A percentile compares a stretch with the other conserved stretches of the same genome.
Evolutionary conservation across 345 rosid species (phyloP).

Genomic region (Dipteronia dyeriana): DNA sequence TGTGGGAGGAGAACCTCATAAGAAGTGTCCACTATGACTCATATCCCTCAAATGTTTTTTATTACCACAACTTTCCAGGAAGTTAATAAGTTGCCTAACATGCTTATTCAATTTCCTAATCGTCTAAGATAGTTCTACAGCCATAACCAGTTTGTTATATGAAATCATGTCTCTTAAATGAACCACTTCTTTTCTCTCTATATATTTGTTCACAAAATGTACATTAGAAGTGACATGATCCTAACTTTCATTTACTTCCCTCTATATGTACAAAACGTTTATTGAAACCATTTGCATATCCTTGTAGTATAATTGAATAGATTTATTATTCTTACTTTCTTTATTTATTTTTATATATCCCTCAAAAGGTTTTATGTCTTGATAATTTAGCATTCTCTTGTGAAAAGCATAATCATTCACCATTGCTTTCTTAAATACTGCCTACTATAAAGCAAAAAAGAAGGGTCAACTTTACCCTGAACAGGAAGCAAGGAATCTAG

Average conservation of each 20-base stretch:
- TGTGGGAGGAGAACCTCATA: background rate
- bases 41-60: background rate
- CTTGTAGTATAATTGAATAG: background rate
- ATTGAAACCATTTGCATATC: background rate
- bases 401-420: background rate
- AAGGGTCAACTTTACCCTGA: background rate
- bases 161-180: background rate
- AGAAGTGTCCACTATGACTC: background rate
- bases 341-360: no score
- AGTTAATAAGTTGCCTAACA: background rate
- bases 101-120: background rate
- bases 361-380: no score
- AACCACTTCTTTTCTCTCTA: background rate
- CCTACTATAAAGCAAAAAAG: background rate
- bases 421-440: background rate
- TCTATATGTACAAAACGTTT: background rate
- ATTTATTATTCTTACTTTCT: background rate
- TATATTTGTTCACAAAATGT: background rate
- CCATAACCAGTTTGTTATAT: background rate
- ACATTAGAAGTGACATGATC: background rate
- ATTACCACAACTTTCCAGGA: background rate
- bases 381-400: background rate
- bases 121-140: background rate
- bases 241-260: background rate
- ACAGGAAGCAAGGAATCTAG: background rate